phyloP scores from a whole-genome alignment of 257 asterid genomes.

The Galeopsis tetrahit region DNA sequence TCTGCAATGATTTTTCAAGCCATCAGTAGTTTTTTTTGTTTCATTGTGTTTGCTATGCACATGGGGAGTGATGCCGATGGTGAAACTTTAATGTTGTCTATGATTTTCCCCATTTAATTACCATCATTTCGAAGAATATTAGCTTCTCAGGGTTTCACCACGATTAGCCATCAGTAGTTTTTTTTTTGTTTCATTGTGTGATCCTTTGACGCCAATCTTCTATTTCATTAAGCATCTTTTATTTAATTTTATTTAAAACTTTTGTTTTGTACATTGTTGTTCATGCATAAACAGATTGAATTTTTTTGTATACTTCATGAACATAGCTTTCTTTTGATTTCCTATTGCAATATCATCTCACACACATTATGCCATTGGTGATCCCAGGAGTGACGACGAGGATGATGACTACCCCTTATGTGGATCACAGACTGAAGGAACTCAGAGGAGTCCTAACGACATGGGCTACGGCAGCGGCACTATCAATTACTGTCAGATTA shows the following conservation, averaged over 20 bases:
- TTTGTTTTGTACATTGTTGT: constrained; percentile 17
- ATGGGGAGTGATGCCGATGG: neutral
- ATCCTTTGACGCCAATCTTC: constrained; percentile 12
- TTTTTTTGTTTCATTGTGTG: no score
- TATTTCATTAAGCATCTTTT: constrained; percentile 2
- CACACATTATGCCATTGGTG: constrained; percentile 33
- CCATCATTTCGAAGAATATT: constrained; percentile 4
- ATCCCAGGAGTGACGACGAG: constrained; percentile 72
- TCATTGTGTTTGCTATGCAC: constrained; percentile 6
- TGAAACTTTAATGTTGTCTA: neutral
- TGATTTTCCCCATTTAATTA: constrained; percentile 7
- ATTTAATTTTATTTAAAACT: neutral
- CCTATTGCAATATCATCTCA: constrained; percentile 24
- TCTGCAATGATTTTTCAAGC: neutral
- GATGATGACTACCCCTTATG: constrained; percentile 60
- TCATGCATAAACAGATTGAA: constrained; percentile 9
- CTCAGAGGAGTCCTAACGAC: constrained; percentile 39
- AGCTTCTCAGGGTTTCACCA: constrained; percentile 3
- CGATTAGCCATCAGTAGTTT: no score
- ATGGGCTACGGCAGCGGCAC: constrained; percentile 39
- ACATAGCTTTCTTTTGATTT: constrained; percentile 23
- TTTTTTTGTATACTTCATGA: constrained; percentile 16
- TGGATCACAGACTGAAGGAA: constrained; percentile 50
- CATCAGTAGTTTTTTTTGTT: neutral
- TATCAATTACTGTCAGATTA: constrained; percentile 42